Conservation (phyloP, 345 rosid species). For the Citrus medica region DNA sequence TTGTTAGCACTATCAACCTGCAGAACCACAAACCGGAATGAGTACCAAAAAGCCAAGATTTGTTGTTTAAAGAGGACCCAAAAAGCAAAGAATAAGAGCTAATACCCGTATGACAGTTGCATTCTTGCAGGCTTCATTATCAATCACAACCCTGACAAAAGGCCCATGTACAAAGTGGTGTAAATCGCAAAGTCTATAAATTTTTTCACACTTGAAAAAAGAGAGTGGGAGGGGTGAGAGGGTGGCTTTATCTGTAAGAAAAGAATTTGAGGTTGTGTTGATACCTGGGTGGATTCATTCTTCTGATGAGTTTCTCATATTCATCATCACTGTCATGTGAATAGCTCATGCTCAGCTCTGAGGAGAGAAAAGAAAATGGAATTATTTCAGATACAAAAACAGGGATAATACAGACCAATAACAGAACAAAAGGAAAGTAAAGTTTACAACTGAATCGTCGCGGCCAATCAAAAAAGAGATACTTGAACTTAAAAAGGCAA, state of each 20-base stretch:
- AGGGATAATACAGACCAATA: slow-evolving; percentile 6
- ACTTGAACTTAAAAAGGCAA: slow-evolving; percentile 1
- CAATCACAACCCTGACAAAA: slow-evolving; percentile 84
- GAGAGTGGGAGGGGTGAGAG: too few relatives aligned
- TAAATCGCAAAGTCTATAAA: background rate
- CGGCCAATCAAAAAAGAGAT: slow-evolving; percentile 25
- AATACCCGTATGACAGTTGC: slow-evolving; percentile 85
- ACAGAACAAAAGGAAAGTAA: slow-evolving; percentile 6
- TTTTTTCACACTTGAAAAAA: background rate
- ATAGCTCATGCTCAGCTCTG: slow-evolving; percentile 65
- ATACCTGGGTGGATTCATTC: slow-evolving; percentile 96
- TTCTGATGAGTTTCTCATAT: slow-evolving; percentile 77
- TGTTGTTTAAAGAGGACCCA: slow-evolving; percentile 6
- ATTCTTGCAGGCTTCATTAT: slow-evolving; percentile 78
- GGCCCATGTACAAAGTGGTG: slow-evolving; percentile 4
- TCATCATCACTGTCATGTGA: slow-evolving; percentile 79
- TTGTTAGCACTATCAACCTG: slow-evolving; percentile 96
- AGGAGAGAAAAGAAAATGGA: slow-evolving; percentile 2
- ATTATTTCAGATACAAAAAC: background rate
- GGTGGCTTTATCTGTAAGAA: background rate
- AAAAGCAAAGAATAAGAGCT: slow-evolving; percentile 5
- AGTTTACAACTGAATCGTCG: slow-evolving; percentile 4
- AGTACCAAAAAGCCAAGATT: slow-evolving; percentile 11
- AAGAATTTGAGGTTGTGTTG: background rate
- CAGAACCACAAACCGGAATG: slow-evolving; percentile 18